Evolutionary conservation across 2,329 filamentous ascomycete genomes (phyloP), one percentile per base, ranked within the genome.

Genomic region (Nannizzia gypsea): DNA sequence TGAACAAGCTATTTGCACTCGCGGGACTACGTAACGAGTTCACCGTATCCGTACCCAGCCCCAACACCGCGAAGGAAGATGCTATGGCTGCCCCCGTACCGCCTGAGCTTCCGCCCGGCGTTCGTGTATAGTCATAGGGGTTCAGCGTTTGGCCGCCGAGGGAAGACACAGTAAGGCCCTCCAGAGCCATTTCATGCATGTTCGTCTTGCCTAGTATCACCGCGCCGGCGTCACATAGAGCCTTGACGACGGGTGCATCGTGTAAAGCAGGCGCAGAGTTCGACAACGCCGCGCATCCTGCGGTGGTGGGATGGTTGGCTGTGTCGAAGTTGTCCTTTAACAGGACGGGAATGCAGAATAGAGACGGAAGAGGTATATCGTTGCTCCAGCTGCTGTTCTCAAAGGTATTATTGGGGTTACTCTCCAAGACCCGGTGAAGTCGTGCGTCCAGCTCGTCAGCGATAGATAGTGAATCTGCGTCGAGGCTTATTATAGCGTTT

Each of bases 281-380:
- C 34, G 76, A 76, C 6, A 87, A 71, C 3, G 76, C 79, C 6
- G 77, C 65, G 61, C 74, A 79, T 3, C 77, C 81, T 0, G 79
- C 83, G 0, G 82, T 86, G 0, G 83, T 86, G 48, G 77, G 77
- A 70, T 83, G 78, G 20, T 77, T 76, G 0, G 68, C 64, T 0
- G 81, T 81, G 59, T 84, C 79, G 66, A 79, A 84, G 66, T 85
- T 87, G 70, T 87, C 84, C 68, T 87, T 87, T 4, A 86, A 70
- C 3, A 87, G 66, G 11, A 85, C 69, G 0, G 84, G 83, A 17
- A 87, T 74, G 66, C 83, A 84, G 67, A 86, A 83, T 1, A 87
- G 72, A 76, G 67, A 0, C 77, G 0, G 77, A 78, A 24, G 73
- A 11, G 54, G 22, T 15, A 13, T 9, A 34, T 58, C 28, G 15